phyloP scores from a whole-genome alignment of 148 eudicot species.

The Arctostaphylos glauca region DNA sequence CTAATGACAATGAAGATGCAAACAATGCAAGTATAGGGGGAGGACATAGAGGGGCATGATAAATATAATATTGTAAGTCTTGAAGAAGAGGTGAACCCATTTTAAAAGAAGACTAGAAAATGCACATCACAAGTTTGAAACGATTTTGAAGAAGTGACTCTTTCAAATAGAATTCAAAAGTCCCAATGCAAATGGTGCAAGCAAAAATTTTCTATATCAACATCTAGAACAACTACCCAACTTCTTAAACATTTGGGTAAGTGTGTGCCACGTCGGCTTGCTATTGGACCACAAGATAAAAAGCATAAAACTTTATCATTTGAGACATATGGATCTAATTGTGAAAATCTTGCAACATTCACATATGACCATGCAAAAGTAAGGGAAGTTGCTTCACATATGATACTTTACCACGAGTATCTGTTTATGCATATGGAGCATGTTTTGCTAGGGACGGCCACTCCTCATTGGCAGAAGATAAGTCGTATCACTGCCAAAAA shows the following conservation, averaged over 20 bases:
- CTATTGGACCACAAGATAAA: no score
- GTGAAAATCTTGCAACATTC: background rate
- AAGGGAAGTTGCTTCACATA: background rate
- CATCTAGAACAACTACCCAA: no score
- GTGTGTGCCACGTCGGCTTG: no score
- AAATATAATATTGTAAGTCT: background rate
- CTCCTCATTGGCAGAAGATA: background rate
- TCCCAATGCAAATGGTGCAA: background rate
- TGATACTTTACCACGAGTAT: slow-evolving; percentile 2
- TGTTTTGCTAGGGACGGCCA: no score
- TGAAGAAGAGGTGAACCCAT: background rate
- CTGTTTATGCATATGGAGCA: background rate
- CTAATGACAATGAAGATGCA: background rate
- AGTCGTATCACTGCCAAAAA: background rate
- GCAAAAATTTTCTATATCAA: no score
- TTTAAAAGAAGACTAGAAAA: background rate
- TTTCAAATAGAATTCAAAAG: background rate
- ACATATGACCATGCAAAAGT: slow-evolving; percentile 10
- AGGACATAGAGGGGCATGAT: background rate
- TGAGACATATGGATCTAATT: background rate
- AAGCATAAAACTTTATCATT: background rate
- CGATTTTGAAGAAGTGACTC: background rate
- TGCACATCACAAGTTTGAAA: background rate
- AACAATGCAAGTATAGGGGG: background rate
- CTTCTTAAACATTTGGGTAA: no score